Evolutionary conservation across 1,284 basidiomycete species (phyloP), one percentile per base, ranked within the genome.

Genomic region (Pseudozyma sp.): DNA sequence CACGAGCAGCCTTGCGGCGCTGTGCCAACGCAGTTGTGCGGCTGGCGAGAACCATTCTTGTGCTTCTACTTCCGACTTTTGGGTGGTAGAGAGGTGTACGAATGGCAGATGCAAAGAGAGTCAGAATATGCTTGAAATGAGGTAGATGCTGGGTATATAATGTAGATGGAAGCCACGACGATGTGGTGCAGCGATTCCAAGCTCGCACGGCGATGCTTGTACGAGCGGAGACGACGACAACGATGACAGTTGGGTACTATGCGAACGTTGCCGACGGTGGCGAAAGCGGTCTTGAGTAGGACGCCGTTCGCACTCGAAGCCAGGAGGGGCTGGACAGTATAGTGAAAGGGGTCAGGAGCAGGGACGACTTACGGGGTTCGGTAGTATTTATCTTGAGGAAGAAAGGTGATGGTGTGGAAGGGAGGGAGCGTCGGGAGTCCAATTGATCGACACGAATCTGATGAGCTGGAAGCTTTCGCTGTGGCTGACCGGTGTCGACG

Each of bases 1-100:
- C 63, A 67, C 69, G 69, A 61, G 65, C 61, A 33, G 61, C 70
- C 62, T 56, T 54, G 37, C 71, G 66, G 64, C 66, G 66, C 61
- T 68, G 66, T 54, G 55, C 71, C 62, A 60, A 47, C 62, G 62
- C 58, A 52, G 61, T 63, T 68, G 66, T 61, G 62, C 62, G 61
- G 34, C 53, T 66, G 62, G 71, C 52, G 37, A 45, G 44, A 51
- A 67, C 61, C 64, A 73, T 67, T 49, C 64, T 50, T 63, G 35
- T 56, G 17, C 33, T 67, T 63, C 40, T 66, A 64, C 67, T 60
- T 64, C 67, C 67, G 60, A 69, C 67, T 69, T 56, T 47, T 29
- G 33, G 10, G 33, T 11, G 8, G 35, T 35, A 39, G 24, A 39
- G 35, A 7, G 35, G 35, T 14, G 16, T 16, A 17, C 8, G 53